Evolutionary conservation across 192 early-diverging fungal genomes (phyloP), one percentile per base, ranked within the genome.

Genomic region (Backusella liffmaniae): DNA sequence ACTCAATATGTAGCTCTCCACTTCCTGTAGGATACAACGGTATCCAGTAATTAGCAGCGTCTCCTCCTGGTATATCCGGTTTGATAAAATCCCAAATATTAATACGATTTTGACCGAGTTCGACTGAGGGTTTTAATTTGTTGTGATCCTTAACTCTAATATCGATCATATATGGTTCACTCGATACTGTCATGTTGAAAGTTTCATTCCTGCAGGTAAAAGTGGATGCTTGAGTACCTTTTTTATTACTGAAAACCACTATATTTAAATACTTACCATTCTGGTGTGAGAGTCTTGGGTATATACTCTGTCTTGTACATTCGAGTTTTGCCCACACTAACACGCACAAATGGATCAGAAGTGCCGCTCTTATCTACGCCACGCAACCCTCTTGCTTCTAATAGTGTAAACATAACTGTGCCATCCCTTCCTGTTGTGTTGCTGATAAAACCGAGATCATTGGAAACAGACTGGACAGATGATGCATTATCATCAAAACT

Each of bases 381-480:
- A 70, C 86, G 86, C 15, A 91, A 76, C 21, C 84, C 79, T 67
- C 80, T 53, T 16, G 90, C 92, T 32, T 66, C 79, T 6, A 87
- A 30, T 36, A 93, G 76, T 30, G 75, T 70, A 21, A 93, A 67
- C 5, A 12, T 62, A 4, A 83, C 70, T 3, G 21, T 59, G 16
- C 81, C 79, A 51, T 77, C 76, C 29, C 3, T 70, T 13, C 77
- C 80, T 46, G 16, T 21, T 18, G 53, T 16, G 35, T 70, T 56
- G 26, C 49, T 73, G 4, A 73, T 37, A 7, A 53, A 35, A 8
- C 36, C 67, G 1, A 30, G 23, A 21, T 70, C 67, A 15, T 62
- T 29, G 15, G 49, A 69, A 37, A 69, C 16, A 1, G 30, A 66
- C 1, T 6, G 56, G 30, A 21, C 36, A 41, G 32, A n/a, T 0